Base-by-base conservation (phyloP, 2,329 filamentous ascomycete genomes). In the Leptographium radiaticola region DNA sequence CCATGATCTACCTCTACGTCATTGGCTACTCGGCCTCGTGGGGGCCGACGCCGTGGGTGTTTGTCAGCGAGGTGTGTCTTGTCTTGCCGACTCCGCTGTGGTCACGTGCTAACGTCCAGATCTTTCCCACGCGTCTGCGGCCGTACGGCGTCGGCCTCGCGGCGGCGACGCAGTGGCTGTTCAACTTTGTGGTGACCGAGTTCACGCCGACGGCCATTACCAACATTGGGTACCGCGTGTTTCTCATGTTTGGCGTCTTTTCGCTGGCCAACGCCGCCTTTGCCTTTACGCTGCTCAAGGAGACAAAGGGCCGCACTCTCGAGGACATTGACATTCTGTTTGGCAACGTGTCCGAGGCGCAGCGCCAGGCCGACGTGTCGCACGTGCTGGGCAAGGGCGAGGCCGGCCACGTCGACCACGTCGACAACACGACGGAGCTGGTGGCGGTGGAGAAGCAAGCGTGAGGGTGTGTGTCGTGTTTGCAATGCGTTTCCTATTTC, bases 141-240 rank as follows among this genome's bases (percentile, higher is more conserved):
- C 62, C 63, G 16, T 56, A 62, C 34, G 62, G 63, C 47, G 53
- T 66, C 42, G 54, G 58, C 43, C 59, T 65, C 33, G 62, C 62
- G 0, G 64, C 62, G 10, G 60, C 60, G 49, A 59, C 59, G 11
- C 64, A 67, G 52, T 67, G 64, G 63, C 58, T 67, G 2, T 60
- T 59, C 13, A 60, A 67, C 50, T 67, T 67, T 54, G 59, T 61
- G 48, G 59, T 67, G 10, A 61, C 60, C 10, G 62, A 64, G 49
- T 62, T 62, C 40, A 59, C 61, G 2, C 62, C 64, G 11, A 63
- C 66, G 49, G 67, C 66, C 64, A 58, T 57, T 8, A 38, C 30
- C 48, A 53, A 18, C 33, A 55, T 57, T 10, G 34, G 43, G 18
- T 57, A 53, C 42, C 50, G 55, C 20, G 50, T 47, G 0, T 57